Evolutionary conservation across 2,329 filamentous ascomycete species (phyloP), one percentile per base, ranked within the genome.

Genomic region (Clathrospora elynae): DNA sequence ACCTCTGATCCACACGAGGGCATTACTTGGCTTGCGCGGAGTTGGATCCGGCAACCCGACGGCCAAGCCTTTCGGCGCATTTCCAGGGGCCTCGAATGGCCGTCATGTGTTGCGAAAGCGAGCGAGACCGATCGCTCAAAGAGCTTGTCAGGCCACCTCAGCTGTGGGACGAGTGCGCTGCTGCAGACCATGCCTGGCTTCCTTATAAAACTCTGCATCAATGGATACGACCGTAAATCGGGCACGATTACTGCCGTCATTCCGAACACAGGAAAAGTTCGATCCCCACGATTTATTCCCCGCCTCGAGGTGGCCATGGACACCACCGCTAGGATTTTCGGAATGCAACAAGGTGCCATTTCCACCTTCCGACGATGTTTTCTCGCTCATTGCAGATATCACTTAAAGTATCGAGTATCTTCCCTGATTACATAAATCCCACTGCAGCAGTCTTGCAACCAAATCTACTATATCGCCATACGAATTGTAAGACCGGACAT

Each of bases 271-370:
- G 30, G 32, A 50, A 49, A 42, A 42, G n/a, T 46, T 42, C 49
- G 44, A 53, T 55, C 59, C 60, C 59, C 53, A 55, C 51, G 44
- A 55, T 48, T 49, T 34, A 51, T 43, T 35, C 55, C 55, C 55
- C 60, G 52, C 55, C 38, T 35, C 41, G 42, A 49, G n/a, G 50
- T 61, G 55, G 53, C 58, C 26, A 53, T 44, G 35, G 45, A 49
- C 45, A 19, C 40, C 39, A 53, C 44, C 57, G 60, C 53, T 48
- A 41, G 41, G 55, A 50, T 58, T 62, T 46, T 63, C 60, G 60
- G 60, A 61, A 59, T 44, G 28, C 50, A 46, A 41, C 47, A 42
- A 51, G 37, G 53, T 48, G 40, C 50, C 44, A 53, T 32, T 41
- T 51, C 49, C 46, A 46, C 43, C 45, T 35, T 29, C 42, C 41